A percentile compares a stretch with the other conserved stretches of the same genome.
Conservation (phyloP, 139 green algal genomes). For the Chlamydomonas eustigma region DNA sequence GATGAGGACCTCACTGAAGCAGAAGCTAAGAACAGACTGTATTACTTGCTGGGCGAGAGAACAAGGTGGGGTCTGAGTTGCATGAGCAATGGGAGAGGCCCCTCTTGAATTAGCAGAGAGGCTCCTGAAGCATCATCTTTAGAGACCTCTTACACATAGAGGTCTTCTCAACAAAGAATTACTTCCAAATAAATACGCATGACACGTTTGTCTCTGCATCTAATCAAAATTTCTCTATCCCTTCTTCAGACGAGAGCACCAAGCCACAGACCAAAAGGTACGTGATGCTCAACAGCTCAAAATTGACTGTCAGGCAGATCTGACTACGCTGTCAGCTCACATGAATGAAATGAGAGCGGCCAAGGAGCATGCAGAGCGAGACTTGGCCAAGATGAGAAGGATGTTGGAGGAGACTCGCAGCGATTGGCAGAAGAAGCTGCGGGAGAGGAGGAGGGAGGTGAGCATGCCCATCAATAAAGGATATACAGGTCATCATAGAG, state of each 20-base stretch:
- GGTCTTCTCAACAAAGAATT: too few species aligned
- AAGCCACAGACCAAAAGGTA: conserved; percentile 65
- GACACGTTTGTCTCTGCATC: too few species aligned
- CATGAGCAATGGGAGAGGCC: too few species aligned
- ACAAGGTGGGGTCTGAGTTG: conserved; percentile 60
- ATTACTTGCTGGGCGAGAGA: conserved; percentile 73
- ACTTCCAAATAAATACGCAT: too few species aligned
- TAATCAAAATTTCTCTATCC: too few species aligned
- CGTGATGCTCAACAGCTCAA: conserved; percentile 50
- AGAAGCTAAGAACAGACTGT: conserved; percentile 82
- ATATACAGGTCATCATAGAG: too few species aligned
- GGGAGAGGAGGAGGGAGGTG: conserved; percentile 69
- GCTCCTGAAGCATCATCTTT: too few species aligned
- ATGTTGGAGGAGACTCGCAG: conserved; percentile 61
- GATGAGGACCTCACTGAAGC: conserved; percentile 63
- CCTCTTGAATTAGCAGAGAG: too few species aligned
- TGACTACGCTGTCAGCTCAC: conserved; percentile 54
- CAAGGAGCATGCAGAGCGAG: conserved; percentile 70
- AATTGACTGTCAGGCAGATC: conserved; percentile 62
- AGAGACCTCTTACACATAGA: too few species aligned
- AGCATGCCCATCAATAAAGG: background rate
- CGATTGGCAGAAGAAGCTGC: conserved; percentile 68
- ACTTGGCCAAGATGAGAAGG: conserved; percentile 56
- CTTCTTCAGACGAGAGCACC: conserved; percentile 62
- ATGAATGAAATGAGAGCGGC: conserved; percentile 63